Evolutionary conservation across 768 basidiomycete species (phyloP).

Genomic region (Termitomyces sp.): DNA sequence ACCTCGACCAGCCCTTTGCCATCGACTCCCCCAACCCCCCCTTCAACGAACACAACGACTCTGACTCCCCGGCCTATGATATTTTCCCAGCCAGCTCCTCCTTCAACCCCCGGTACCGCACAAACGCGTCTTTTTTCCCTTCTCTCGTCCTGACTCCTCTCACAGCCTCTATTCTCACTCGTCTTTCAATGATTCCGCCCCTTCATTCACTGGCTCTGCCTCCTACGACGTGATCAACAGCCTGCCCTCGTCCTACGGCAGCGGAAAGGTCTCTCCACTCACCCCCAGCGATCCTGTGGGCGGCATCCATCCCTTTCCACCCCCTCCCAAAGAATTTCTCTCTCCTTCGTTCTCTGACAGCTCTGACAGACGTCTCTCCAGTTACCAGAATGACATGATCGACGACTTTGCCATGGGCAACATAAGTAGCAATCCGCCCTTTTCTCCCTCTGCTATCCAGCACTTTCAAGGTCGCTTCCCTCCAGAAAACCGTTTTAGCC

Average conservation of each 20-base stretch:
- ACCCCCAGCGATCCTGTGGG: conserved; percentile 65
- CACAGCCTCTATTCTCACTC: conserved; percentile 59
- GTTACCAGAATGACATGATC: conserved; percentile 56
- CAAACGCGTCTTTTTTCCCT: conserved; percentile 66
- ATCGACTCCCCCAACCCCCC: conserved; percentile 38
- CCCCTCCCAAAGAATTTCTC: conserved; percentile 56
- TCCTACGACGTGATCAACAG: conserved; percentile 67
- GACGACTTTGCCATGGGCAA: conserved; percentile 59
- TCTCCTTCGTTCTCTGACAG: conserved; percentile 57
- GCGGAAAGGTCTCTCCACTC: conserved; percentile 74
- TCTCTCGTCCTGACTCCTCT: conserved; percentile 57
- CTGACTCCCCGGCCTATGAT: conserved; percentile 62
- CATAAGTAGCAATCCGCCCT: conserved; percentile 44
- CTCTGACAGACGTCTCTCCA: conserved; percentile 56
- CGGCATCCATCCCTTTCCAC: conserved; percentile 53
- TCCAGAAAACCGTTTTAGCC: conserved; percentile 50
- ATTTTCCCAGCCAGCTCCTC: conserved; percentile 50
- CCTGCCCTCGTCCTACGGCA: conserved; percentile 62
- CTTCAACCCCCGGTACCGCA: conserved; percentile 62
- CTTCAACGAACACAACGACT: conserved; percentile 39
- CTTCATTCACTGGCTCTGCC: conserved; percentile 52
- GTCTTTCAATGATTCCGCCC: conserved; percentile 58
- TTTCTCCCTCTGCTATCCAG: conserved; percentile 48
- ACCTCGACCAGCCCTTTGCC: conserved; percentile 56
- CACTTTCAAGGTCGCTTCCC: conserved; percentile 56